Evolutionary conservation across 495 filamentous ascomycete genomes (phyloP).

Genomic region (Aspergillus sclerotioniger): DNA sequence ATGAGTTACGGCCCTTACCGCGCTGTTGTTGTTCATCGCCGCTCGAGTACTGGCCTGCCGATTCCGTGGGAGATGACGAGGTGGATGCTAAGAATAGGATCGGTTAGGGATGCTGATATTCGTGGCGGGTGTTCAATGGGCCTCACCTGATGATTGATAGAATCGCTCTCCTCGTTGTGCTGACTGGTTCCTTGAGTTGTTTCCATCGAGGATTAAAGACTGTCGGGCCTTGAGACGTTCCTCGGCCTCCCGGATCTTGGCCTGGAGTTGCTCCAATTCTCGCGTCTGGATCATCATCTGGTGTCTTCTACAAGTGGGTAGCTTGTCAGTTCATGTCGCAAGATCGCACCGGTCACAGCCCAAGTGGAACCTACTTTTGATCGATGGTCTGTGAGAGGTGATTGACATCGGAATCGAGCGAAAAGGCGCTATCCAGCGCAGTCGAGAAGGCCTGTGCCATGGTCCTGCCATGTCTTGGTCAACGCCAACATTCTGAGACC

Average conservation of each 20-base stretch:
- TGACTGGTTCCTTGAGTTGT: constrained; percentile 3
- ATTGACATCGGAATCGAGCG: constrained; percentile 75
- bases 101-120: constrained; percentile 9
- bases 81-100: constrained; percentile 13
- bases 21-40: constrained; percentile 24
- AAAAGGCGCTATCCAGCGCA: constrained; percentile 85
- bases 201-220: constrained; percentile 19
- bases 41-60: constrained; percentile 23
- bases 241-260: constrained; percentile 80
- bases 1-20: constrained; percentile 17
- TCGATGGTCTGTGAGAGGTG: constrained; percentile 75
- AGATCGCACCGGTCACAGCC: constrained; percentile 1
- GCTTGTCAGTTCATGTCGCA: background rate
- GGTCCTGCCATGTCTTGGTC: constrained; percentile 55
- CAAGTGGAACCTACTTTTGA: constrained; percentile 65
- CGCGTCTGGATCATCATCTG: constrained; percentile 73
- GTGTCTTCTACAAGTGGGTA: constrained; percentile 45
- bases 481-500: constrained; percentile 18
- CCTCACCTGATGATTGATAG: constrained; percentile 26
- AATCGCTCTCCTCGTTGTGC: constrained; percentile 15
- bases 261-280: constrained; percentile 84
- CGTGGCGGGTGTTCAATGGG: background rate
- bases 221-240: constrained; percentile 61
- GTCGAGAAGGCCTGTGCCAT: constrained; percentile 84
- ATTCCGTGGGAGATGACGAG: constrained; percentile 23